phyloP scores from a whole-genome alignment of 176 grass and related monocot genomes.

The Luzula sylvatica region DNA sequence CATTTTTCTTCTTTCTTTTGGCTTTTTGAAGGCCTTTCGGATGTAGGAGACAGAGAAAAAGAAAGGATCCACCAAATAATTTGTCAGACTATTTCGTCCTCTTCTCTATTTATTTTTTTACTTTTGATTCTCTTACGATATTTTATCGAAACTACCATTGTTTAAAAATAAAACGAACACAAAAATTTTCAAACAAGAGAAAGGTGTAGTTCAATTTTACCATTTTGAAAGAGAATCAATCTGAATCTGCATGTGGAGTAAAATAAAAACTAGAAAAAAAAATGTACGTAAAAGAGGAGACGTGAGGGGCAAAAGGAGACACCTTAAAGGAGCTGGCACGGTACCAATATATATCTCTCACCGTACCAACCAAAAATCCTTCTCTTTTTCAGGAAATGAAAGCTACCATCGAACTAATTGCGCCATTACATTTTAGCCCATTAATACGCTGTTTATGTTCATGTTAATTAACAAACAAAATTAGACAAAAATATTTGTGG shows the following conservation, averaged over 20 bases:
- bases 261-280: not conserved
- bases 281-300: slow-evolving; percentile 24
- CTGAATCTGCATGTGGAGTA: not conserved
- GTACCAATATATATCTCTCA: slow-evolving; percentile 4
- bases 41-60: slow-evolving; percentile 20
- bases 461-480: not conserved
- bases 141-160: too few relatives aligned
- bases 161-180: not conserved
- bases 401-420: not conserved
- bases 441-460: not conserved
- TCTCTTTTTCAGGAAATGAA: slow-evolving; percentile 11
- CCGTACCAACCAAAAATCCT: not conserved
- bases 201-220: not conserved
- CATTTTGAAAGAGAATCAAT: slow-evolving; percentile 7
- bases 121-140: too few relatives aligned
- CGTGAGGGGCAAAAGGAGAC: slow-evolving; percentile 28
- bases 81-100: not conserved
- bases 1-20: slow-evolving; percentile 13
- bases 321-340: slow-evolving; percentile 22
- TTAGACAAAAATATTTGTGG: slow-evolving; percentile 14
- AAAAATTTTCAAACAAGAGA: not conserved
- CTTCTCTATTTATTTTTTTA: not conserved
- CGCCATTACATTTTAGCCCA: not conserved
- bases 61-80: slow-evolving; percentile 28
- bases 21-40: slow-evolving; percentile 20